Base-by-base conservation (phyloP, 2,329 filamentous ascomycete species). In the Septoria linicola region DNA sequence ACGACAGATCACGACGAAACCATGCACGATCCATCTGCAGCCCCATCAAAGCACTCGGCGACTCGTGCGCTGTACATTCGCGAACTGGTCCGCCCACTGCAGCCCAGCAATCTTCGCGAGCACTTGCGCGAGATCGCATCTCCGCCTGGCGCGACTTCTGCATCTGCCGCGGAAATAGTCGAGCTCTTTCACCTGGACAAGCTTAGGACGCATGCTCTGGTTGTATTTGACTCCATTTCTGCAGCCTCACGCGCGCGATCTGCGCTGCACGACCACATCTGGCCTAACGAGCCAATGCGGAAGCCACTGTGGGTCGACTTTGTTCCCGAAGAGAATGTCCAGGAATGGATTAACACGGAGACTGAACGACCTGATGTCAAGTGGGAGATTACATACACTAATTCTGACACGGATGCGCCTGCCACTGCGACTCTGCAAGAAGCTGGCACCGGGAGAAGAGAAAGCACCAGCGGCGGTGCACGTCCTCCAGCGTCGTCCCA, bases 241-340 rank as follows among this genome's bases (percentile, higher is more conserved):
- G 84, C 87, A 3, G 93, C 93, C 3, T 83, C 85, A 0, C 81
- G 89, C 17, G 90, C 88, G 7, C 86, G 92, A 41, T 79, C 82
- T 8, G 80, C 80, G 2, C 75, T 97, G 2, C 92, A 99, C 70
- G 81, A 83, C 51, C 80, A 80, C 17, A 80, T 90, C 30, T 97
- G 91, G 89, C 92, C 92, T 1, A 82, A 90, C 52, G 92, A 97
- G 71, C 83, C 85, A 52, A 88, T 85, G 59, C 81, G 93, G 25
- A 95, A 93, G 68, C 79, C 84, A 1, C 77, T 97, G 1, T 95
- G 86, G 81, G 88, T 89, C 3, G 93, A 99, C 68, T 97, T 93
- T 67, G 79, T 97, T 16, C 92, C 92, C 0, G 80, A 86, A 14
- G 83, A 89, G 20, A 81, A 83, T 57, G 78, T 95, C 3, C 37